Evolutionary conservation across 169 alveolate genomes (phyloP), one percentile per base, ranked within the genome.

Genomic region (Cystoisospora suis): DNA sequence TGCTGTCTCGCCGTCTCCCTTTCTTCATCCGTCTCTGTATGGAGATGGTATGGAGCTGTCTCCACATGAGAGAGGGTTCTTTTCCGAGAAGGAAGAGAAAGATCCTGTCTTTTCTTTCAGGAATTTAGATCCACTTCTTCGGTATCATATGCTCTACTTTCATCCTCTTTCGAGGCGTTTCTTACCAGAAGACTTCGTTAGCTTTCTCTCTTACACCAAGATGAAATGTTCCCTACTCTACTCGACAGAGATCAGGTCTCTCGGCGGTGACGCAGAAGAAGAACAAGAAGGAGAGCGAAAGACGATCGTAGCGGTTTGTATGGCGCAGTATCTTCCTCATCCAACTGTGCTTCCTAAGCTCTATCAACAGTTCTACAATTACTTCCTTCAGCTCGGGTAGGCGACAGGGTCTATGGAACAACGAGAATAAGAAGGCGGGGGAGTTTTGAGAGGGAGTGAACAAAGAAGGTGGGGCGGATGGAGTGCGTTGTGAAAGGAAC

Each of bases 301-400:
- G 40, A 1, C 29, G 29, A 9, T 46, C 59, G 34, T 46, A 0
- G 87, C 69, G 29, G 45, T 77, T n/a, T 77, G 38, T 38, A 69
- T 46, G 23, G 45, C 69, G 40, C 87, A 77, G 45, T 45, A 29
- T 44, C 69, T 77, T 27, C 87, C 87, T 20, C 69, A 45, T 36
- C 45, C 65, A 2, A 36, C 87, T 20, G 3, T 77, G 46, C 87
- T 77, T 1, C 87, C 87, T 44, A 42, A 77, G 38, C 69, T 46
- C 47, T 77, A 77, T n/a, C 87, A 77, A 27, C 87, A 77, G 69
- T 46, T 77, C 69, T 77, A 77, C 87, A 77, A 77, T 29, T 69
- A 77, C 87, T 77, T 77, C 69, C 87, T 77, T 27, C 70, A 77
- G n/a, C 70, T 77, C 7, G 45, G 69, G 87, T 77, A 45, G 29